These are phyloP conservation scores for Spergularia marina DNA, from an alignment of 148 eudicot species.

Conservation along the genomic window DNA sequence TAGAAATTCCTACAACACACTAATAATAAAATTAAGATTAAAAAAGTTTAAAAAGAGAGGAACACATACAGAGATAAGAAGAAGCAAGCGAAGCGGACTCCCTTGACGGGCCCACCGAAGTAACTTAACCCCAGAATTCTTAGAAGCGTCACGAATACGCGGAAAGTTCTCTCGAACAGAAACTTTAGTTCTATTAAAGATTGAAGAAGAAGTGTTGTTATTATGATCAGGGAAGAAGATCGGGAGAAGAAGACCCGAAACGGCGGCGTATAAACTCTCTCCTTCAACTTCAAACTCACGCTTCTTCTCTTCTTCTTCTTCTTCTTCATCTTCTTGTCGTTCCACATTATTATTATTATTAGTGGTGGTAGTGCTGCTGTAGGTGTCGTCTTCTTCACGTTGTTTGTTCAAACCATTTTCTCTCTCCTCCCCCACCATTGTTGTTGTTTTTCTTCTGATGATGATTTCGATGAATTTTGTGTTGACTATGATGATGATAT, in stretches of 20 bases:
- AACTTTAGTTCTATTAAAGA: constrained; percentile 41
- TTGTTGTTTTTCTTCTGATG: no score
- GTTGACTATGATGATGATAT: no score
- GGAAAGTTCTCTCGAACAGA: constrained; percentile 53
- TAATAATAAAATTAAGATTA: not conserved
- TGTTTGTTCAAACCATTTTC: not conserved
- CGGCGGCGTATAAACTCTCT: constrained; percentile 25
- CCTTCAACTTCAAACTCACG: not conserved
- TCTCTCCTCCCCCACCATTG: not conserved
- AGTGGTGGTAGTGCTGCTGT: not conserved
- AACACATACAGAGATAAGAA: constrained; percentile 67
- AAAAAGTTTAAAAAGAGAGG: not conserved
- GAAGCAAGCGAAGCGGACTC: constrained; percentile 62
- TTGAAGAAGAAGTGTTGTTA: constrained; percentile 25
- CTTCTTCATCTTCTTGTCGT: not conserved
- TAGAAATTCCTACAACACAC: not conserved
- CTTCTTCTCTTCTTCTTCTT: constrained; percentile 15
- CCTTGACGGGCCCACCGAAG: constrained; percentile 69
- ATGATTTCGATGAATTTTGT: no score
- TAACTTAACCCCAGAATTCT: constrained; percentile 38
- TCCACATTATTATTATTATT: not conserved
- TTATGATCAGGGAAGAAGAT: constrained; percentile 47
- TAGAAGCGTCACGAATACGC: constrained; percentile 50
- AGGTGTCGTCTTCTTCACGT: not conserved
- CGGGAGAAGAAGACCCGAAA: constrained; percentile 26